phyloP scores from a whole-genome alignment of 2,329 filamentous ascomycete species.

The Penicillium brasilianum region DNA sequence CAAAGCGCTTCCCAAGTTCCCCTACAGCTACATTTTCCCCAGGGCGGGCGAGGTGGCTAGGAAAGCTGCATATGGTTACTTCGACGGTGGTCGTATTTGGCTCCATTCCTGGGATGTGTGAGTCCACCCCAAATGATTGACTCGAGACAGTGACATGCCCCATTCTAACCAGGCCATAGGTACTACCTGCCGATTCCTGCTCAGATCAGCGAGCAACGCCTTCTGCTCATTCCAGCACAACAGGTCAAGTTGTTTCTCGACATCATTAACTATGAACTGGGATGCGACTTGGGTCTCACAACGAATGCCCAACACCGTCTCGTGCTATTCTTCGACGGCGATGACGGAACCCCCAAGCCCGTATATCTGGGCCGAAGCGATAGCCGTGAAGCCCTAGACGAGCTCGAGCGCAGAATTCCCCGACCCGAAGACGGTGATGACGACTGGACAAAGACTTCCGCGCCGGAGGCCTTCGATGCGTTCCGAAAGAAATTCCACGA shows the following conservation, averaged over 20 bases:
- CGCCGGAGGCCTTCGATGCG: not conserved
- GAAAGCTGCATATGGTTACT: not conserved
- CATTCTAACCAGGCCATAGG: not conserved
- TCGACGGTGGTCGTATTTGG: not conserved
- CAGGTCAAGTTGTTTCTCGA: conserved; percentile 2
- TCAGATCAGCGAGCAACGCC: not conserved
- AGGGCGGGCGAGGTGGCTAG: not conserved
- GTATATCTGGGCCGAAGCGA: not conserved
- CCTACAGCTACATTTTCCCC: not conserved
- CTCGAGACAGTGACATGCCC: not conserved
- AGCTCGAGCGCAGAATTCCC: not conserved
- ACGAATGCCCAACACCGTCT: not conserved
- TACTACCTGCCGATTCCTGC: not conserved
- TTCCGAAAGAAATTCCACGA: not conserved
- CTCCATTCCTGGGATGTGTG: not conserved
- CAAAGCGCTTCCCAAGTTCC: not conserved
- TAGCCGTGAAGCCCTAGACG: not conserved
- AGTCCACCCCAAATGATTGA: not conserved
- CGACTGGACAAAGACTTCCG: not conserved
- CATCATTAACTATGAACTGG: not conserved
- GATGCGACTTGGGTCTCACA: not conserved
- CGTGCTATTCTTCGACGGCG: not conserved
- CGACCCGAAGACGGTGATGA: not conserved
- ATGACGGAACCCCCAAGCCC: not conserved
- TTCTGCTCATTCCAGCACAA: not conserved